phyloP scores from a whole-genome alignment of 345 rosid genomes.

The Dovyalis caffra region DNA sequence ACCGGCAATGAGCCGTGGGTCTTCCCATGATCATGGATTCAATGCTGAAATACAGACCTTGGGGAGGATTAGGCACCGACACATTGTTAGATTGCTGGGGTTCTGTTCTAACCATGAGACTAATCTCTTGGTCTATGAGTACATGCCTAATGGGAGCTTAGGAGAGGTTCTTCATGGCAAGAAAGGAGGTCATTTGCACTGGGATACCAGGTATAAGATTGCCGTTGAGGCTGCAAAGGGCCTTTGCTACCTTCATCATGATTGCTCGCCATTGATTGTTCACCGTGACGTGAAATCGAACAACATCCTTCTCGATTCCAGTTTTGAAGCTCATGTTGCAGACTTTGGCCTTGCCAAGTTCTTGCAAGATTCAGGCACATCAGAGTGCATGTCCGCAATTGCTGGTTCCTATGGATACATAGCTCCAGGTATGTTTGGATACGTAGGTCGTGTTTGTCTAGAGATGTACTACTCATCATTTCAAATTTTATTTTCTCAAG shows the following conservation, averaged over 20 bases:
- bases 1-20: conserved; percentile 76
- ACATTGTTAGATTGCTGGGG: conserved; percentile 77
- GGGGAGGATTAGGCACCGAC: conserved; percentile 83
- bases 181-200: conserved; percentile 88
- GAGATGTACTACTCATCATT: conserved; percentile 1
- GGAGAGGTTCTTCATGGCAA: conserved; percentile 90
- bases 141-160: conserved; percentile 89
- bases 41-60: conserved; percentile 93
- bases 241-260: conserved; percentile 84
- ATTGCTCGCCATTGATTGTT: conserved; percentile 83
- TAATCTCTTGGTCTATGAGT: conserved; percentile 81
- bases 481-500: background rate
- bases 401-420: conserved; percentile 97
- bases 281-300: conserved; percentile 88
- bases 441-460: background rate
- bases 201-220: conserved; percentile 83
- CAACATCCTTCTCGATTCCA: conserved; percentile 78
- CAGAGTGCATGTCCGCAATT: conserved; percentile 95
- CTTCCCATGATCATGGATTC: conserved; percentile 94
- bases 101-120: conserved; percentile 93
- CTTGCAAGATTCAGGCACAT: conserved; percentile 86
- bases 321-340: conserved; percentile 90
- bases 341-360: conserved; percentile 94
- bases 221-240: conserved; percentile 90
- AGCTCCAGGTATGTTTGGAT: conserved; percentile 65